Conservation (phyloP, 257 asterid genomes). For the Solanum dulcamara region DNA sequence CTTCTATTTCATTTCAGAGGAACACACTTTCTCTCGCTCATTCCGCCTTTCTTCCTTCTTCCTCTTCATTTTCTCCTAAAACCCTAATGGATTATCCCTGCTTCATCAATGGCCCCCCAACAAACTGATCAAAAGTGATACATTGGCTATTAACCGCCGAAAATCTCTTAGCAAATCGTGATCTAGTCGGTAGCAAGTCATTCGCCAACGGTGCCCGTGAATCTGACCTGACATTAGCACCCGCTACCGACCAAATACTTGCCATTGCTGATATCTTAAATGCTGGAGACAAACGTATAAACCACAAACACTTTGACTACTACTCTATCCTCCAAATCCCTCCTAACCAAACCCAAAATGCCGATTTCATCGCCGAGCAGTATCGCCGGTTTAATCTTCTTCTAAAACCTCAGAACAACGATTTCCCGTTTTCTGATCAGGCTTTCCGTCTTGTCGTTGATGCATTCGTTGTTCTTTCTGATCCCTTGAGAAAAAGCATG, state of each 20-base stretch:
- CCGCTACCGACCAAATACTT: constrained; percentile 55
- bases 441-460: constrained; percentile 65
- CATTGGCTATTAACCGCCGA: constrained; percentile 75
- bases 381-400: constrained; percentile 44
- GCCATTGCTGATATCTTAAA: constrained; percentile 66
- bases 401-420: constrained; percentile 61
- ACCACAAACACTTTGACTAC: constrained; percentile 38
- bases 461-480: constrained; percentile 68
- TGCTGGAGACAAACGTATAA: constrained; percentile 62
- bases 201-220: constrained; percentile 86
- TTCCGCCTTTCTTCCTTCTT: not conserved
- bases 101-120: constrained; percentile 17
- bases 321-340: constrained; percentile 66
- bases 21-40: not conserved
- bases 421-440: constrained; percentile 63
- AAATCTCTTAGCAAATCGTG: constrained; percentile 51
- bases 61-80: not conserved
- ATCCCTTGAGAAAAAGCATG: constrained; percentile 42
- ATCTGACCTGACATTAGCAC: constrained; percentile 59
- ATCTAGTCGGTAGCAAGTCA: constrained; percentile 51
- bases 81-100: constrained; percentile 52
- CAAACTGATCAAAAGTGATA: constrained; percentile 59
- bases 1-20: not conserved
- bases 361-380: constrained; percentile 47
- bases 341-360: constrained; percentile 46